These are phyloP conservation scores for Candida palmyrensis DNA, from an alignment of 805 yeast genomes.

Conservation along the genomic window DNA sequence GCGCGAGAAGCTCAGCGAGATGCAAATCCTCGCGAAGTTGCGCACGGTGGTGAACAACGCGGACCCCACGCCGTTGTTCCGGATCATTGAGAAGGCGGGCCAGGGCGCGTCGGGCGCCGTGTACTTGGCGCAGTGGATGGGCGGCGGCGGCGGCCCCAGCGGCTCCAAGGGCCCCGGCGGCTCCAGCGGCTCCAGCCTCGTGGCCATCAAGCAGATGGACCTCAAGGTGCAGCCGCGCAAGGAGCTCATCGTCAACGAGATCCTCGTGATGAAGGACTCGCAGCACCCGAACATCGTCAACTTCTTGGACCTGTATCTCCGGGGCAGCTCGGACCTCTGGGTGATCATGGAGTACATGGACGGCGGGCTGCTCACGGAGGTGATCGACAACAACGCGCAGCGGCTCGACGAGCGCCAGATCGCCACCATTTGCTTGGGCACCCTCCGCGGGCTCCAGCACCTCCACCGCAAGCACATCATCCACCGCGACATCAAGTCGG, in stretches of 20 bases:
- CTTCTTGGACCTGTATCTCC: conserved; percentile 77
- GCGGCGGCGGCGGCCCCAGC: no score
- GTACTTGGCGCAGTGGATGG: conserved; percentile 69
- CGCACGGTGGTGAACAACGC: conserved; percentile 74
- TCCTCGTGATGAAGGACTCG: conserved; percentile 90
- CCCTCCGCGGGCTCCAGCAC: conserved; percentile 79
- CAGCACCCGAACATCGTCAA: conserved; percentile 91
- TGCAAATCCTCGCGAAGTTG: conserved; percentile 77
- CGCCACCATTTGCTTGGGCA: conserved; percentile 91
- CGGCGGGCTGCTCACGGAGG: conserved; percentile 95
- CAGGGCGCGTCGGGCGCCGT: conserved; percentile 99
- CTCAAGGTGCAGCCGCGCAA: conserved; percentile 86
- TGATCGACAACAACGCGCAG: conserved; percentile 75
- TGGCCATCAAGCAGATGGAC: conserved; percentile 97
- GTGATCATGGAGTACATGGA: conserved; percentile 99
- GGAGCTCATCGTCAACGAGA: conserved; percentile 91
- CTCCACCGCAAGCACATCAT: conserved; percentile 89
- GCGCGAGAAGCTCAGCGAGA: conserved; percentile 62
- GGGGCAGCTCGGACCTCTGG: conserved; percentile 84
- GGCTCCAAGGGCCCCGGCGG: no score
- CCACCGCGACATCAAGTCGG: conserved; percentile 95
- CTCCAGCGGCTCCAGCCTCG: conserved; percentile 56
- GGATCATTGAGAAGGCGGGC: conserved; percentile 80
- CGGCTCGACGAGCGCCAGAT: conserved; percentile 90
- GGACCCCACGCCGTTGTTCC: conserved; percentile 83